Evolutionary conservation across 495 filamentous ascomycete species (phyloP).

Genomic region (Neohortaea acidophila): DNA sequence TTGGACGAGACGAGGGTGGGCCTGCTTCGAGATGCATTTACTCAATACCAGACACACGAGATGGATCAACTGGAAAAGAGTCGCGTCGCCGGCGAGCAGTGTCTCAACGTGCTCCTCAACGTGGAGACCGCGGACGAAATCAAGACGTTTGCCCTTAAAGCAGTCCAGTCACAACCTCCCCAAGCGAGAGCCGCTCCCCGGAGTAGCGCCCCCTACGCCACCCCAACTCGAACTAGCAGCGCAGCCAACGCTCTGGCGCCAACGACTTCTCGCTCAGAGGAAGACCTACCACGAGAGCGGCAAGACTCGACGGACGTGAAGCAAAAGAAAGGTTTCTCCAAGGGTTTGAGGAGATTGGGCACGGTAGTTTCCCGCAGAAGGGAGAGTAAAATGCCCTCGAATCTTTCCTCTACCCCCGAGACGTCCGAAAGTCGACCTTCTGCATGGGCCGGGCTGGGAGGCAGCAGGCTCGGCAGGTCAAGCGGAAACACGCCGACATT

Average conservation of each 20-base stretch:
- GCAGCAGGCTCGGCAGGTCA: conserved; percentile 6
- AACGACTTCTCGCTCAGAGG: conserved; percentile 8
- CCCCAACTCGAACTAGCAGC: conserved; percentile 10
- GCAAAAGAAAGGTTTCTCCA: too few species aligned
- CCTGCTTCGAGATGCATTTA: conserved; percentile 81
- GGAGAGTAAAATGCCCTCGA: conserved; percentile 23
- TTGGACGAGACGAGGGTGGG: conserved; percentile 81
- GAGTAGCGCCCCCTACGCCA: background rate
- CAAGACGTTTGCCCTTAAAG: conserved; percentile 57
- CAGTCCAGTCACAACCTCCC: conserved; percentile 15
- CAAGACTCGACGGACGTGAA: conserved; percentile 19
- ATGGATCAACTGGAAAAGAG: conserved; percentile 71
- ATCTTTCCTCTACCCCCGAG: conserved; percentile 18
- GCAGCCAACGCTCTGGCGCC: conserved; percentile 15
- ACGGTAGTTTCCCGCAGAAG: conserved; percentile 25
- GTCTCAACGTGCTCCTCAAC: conserved; percentile 71
- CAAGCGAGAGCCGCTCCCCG: conserved; percentile 3
- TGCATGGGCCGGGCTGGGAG: conserved; percentile 16
- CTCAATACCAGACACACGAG: conserved; percentile 85
- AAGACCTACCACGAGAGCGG: conserved; percentile 25
- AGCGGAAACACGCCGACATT: conserved; percentile 9
- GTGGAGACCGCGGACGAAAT: conserved; percentile 82
- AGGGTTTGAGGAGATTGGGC: conserved; percentile 27
- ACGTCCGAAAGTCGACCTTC: conserved; percentile 21
- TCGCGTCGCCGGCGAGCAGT: conserved; percentile 61